Evolutionary conservation across 257 asterid genomes (phyloP), one percentile per base, ranked within the genome.

Genomic region (Capsicum baccatum): DNA sequence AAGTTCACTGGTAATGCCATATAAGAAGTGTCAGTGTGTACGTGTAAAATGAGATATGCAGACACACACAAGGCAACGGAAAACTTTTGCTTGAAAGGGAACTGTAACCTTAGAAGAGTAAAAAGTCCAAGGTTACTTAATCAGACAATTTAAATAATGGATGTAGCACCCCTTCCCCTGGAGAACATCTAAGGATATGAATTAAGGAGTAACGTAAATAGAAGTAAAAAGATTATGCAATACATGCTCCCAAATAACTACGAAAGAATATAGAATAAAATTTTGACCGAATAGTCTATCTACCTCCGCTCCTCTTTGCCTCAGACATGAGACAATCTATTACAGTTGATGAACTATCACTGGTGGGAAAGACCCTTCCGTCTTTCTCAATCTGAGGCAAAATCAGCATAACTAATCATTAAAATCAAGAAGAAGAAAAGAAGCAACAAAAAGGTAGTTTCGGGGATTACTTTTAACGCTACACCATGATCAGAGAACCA

Each of bases 301-400:
- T 90, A 96, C 99, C 97, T 81, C 95, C 95, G 81, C 90, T 91
- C 87, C 80, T 91, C 92, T 89, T 90, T 56, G 98, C 99, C 88
- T 94, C 98, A n/a, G 94, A 91, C 88, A 92, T 80, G 39, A 94
- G 97, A 89, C 99, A 96, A 76, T 93, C 94, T 84, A 93, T 90
- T 84, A 96, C 84, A 84, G 97, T 90, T 56, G 98, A 92, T 58
- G 99, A 96, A 91, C 89, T 89, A 86, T 96, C 79, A 85, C 97
- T 96, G 91, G 91, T 86, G 3, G 99, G 98, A 86, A 94, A 96
- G 71, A 96, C 99, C 89, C 98, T 91, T 85, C 99, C 99, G 68
- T 96, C 99, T 79, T 79, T 83, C 88, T 96, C 99, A 82, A 93
- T 90, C 99, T 94, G 90, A 86, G 76, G 64, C 85, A 83, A 83